Evolutionary conservation across 306 rosid genomes (phyloP).

Genomic region (Cicer bijugum): DNA sequence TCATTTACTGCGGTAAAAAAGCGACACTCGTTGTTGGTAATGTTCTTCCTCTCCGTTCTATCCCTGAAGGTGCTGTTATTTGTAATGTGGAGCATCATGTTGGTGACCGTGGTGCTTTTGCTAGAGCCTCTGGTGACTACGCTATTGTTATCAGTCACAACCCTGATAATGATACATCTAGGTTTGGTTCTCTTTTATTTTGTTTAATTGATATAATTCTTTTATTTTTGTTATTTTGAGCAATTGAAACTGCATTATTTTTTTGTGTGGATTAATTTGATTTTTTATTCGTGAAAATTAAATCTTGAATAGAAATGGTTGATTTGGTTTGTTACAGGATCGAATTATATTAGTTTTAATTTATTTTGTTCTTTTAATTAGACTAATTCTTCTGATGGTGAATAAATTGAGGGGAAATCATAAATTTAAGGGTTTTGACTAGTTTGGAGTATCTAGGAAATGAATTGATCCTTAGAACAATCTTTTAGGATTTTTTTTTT

Average conservation of each 20-base stretch:
- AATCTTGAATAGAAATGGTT: not conserved
- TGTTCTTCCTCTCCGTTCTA: slow-evolving; percentile 20
- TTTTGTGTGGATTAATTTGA: not conserved
- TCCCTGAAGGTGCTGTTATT: slow-evolving; percentile 33
- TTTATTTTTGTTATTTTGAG: not conserved
- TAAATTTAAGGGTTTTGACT: no score
- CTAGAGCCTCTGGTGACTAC: slow-evolving; percentile 28
- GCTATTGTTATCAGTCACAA: slow-evolving; percentile 36
- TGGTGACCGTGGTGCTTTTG: slow-evolving; percentile 36
- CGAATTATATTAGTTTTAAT: not conserved
- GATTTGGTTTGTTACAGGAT: not conserved
- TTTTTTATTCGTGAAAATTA: not conserved
- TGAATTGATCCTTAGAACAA: not conserved
- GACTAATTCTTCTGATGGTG: not conserved
- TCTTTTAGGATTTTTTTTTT: not conserved
- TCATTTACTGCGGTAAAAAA: slow-evolving; percentile 26
- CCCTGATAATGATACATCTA: slow-evolving; percentile 29
- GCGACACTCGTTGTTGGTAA: slow-evolving; percentile 23
- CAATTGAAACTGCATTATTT: not conserved
- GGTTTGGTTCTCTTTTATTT: not conserved
- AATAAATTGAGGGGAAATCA: not conserved
- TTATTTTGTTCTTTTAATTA: no score
- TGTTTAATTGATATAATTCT: not conserved
- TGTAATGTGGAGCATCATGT: slow-evolving; percentile 31
- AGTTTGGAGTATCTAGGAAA: not conserved